Evolutionary conservation across 2,329 filamentous ascomycete species (phyloP), one percentile per base, ranked within the genome.

Genomic region (Trichoderma koningiopsis): DNA sequence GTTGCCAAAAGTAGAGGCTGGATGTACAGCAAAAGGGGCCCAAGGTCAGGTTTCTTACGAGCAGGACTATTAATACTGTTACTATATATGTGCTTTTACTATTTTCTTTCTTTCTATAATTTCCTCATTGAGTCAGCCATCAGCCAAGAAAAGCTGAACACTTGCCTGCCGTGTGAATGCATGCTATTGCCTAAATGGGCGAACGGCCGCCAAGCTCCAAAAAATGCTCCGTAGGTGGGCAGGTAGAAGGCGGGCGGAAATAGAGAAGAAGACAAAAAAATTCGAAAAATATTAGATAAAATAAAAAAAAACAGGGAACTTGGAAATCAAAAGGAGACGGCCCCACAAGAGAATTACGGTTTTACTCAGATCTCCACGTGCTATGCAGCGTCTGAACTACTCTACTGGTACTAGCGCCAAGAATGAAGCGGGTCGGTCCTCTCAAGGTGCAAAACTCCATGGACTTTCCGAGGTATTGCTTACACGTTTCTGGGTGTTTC

Each of bases 311-410:
- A 19, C 27, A 49, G 52, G 2, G 16, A 43, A 3, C 33, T 10
- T 43, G 40, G 40, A 43, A 43, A 56, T 5, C 14, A 47, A 64
- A 55, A 43, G 49, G 33, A 29, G 47, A 64, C 40, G 27, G 60
- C 8, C 61, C 61, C 61, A 56, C 19, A 43, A 64, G 40, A 40
- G 40, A 16, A 24, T 33, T 27, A 57, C 27, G 19, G 24, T 33
- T 56, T 35, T 13, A 13, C 43, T 52, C 56, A 33, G 29, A 52
- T 67, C 64, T 59, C 64, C 64, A 67, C 64, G 64, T 67, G 64
- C 55, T 43, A 59, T 52, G 37, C 63, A 58, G 35, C 33, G 53
- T 66, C 49, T 47, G 64, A 59, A 31, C 53, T 47, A 37, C 64
- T 27, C 40, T 40, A 29, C 55, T 40, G 22, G 53, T 24, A 13